Evolutionary conservation across 192 early-diverging fungal species (phyloP), one percentile per base, ranked within the genome.

Genomic region (Entomortierella chlamydospora): DNA sequence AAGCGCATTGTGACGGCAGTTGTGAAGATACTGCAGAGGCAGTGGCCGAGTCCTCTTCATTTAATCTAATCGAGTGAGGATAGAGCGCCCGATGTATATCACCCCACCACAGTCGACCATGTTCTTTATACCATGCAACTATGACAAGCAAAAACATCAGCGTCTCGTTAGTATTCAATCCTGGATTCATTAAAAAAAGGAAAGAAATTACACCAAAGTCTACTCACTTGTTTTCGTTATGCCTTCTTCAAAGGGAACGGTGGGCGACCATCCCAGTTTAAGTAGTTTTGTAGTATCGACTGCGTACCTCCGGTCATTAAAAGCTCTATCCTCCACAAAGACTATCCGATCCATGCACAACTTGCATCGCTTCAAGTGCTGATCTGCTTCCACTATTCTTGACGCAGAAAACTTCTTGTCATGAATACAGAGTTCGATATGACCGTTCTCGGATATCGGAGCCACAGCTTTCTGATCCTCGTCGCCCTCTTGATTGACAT

Each of bases 301-400:
- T 18, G 92, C 90, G 64, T 95, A 95, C 15, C 92, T 83, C 53
- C 50, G 81, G 72, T 95, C 94, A 60, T 95, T 95, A 74, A 93
- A 94, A 0, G 89, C 87, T 31, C 94, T 79, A 79, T 95, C 94
- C 59, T 89, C 83, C 4, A 93, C 92, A 82, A 89, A 91, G 41
- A 88, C 91, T 33, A 94, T 76, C 68, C 89, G 83, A 10, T 74
- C 41, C 18, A 68, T 61, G 18, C 85, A 83, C 13, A 83, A 53
- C 9, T 33, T 53, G 26, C 65, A 73, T 13, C 45, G 15, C 2
- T 42, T 50, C 25, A 65, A 54, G 25, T 73, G 71, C 4, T 37
- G 59, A 6, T 37, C 39, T 17, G 60, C 53, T 39, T 29, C 42
- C 13, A 55, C 41, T 23, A 53, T 45, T 49, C 61, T 47, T 18